Evolutionary conservation across 768 basidiomycete genomes (phyloP).

Genomic region (Termitomyces sp.): DNA sequence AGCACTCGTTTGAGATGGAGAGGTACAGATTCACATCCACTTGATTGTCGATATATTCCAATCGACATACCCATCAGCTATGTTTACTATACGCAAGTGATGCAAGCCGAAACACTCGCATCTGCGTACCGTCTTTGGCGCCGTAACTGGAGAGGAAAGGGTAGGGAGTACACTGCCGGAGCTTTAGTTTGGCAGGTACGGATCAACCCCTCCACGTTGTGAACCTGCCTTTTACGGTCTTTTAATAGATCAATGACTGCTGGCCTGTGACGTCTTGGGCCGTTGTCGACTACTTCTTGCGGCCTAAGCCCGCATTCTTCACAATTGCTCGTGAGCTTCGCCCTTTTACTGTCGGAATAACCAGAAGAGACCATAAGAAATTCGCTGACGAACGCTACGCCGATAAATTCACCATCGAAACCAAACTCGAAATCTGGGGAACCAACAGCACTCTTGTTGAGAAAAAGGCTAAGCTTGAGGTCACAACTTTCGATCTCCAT

Average conservation of each 20-base stretch:
- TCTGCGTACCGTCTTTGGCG: conserved; percentile 90
- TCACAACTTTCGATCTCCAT: conserved; percentile 58
- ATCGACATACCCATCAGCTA: conserved; percentile 45
- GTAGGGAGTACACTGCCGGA: conserved; percentile 81
- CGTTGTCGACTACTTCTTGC: conserved; percentile 88
- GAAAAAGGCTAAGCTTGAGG: conserved; percentile 58
- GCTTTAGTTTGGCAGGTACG: conserved; percentile 94
- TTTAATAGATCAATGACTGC: conserved; percentile 72
- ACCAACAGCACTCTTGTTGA: conserved; percentile 68
- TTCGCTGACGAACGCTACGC: conserved; percentile 58
- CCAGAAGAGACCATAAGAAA: conserved; percentile 65
- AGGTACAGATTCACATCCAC: conserved; percentile 36
- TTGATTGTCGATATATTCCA: background rate
- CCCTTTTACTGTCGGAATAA: conserved; percentile 79
- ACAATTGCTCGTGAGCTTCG: conserved; percentile 80
- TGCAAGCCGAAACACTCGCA: conserved; percentile 90
- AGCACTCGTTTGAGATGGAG: conserved; percentile 82
- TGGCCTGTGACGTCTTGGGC: conserved; percentile 96
- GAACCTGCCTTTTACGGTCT: background rate
- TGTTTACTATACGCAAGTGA: conserved; percentile 90
- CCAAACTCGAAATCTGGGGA: conserved; percentile 78
- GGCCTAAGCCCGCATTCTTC: conserved; percentile 91
- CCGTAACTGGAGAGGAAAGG: conserved; percentile 85
- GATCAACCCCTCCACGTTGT: background rate
- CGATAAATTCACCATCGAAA: conserved; percentile 62